Percentiles rank a stretch among this genome's conserved stretches.
These are phyloP conservation scores for Canavalia gladiata DNA, from an alignment of 306 rosid genomes.

Conservation along the genomic window DNA sequence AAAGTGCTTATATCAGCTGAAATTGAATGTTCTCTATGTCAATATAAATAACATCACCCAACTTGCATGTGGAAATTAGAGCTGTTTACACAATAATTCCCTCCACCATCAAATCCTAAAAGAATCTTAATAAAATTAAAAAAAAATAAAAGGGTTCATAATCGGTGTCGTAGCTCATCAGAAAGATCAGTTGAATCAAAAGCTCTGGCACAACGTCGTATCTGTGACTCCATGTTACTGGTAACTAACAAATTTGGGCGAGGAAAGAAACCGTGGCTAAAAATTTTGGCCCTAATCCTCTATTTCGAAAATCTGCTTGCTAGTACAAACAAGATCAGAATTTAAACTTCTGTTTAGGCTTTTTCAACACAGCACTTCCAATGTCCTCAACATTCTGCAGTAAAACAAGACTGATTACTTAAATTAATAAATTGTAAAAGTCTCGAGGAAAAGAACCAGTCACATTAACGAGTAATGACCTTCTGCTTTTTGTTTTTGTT, in stretches of 20 bases:
- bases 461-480: slow-evolving; percentile 53
- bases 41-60: neutral
- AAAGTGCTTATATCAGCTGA: neutral
- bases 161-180: neutral
- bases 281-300: slow-evolving; percentile 40
- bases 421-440: neutral
- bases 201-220: neutral
- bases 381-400: slow-evolving; percentile 58
- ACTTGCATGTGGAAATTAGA: neutral
- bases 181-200: slow-evolving; percentile 17
- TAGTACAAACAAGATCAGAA: slow-evolving; percentile 49
- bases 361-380: slow-evolving; percentile 56
- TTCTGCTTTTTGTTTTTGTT: slow-evolving; percentile 64
- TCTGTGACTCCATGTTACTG: slow-evolving; percentile 21
- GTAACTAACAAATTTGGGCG: slow-evolving; percentile 3
- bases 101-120: neutral
- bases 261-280: slow-evolving; percentile 45
- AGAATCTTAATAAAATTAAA: slow-evolving; percentile 25
- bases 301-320: neutral
- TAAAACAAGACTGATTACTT: slow-evolving; percentile 41
- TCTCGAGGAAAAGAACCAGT: slow-evolving; percentile 32
- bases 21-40: neutral
- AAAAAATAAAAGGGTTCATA: neutral
- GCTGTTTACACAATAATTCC: neutral
- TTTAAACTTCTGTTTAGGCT: slow-evolving; percentile 57